phyloP scores from a whole-genome alignment of 192 early-diverging fungal genomes.

The Backusella luteola region DNA sequence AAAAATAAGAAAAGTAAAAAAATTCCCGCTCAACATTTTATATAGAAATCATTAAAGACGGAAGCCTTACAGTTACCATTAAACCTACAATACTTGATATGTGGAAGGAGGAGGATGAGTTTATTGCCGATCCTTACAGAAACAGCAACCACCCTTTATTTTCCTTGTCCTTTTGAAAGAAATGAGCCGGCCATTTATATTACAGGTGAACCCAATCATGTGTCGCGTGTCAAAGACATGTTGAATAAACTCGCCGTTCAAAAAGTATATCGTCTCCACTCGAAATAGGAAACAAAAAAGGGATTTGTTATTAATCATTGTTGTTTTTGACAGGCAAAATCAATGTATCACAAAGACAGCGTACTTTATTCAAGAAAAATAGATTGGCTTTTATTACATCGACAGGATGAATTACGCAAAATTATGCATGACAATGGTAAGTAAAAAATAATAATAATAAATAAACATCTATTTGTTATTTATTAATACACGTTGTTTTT shows the following conservation, averaged over 20 bases:
- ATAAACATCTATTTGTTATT: background rate
- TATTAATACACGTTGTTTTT: too few species aligned
- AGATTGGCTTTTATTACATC: constrained; percentile 74
- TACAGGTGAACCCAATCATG: constrained; percentile 54
- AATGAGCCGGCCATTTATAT: constrained; percentile 58
- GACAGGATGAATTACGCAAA: constrained; percentile 58
- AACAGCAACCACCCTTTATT: constrained; percentile 68
- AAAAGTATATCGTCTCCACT: constrained; percentile 35
- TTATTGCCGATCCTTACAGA: constrained; percentile 70
- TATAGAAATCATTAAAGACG: constrained; percentile 43
- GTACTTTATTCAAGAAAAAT: constrained; percentile 61
- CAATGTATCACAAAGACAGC: constrained; percentile 39
- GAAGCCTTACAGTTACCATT: constrained; percentile 41
- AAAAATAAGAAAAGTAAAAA: too few species aligned
- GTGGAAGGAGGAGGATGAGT: constrained; percentile 59
- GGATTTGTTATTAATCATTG: constrained; percentile 15
- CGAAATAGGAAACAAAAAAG: background rate
- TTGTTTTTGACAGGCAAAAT: constrained; percentile 39
- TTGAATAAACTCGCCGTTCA: constrained; percentile 41
- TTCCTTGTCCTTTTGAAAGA: constrained; percentile 60
- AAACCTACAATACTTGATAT: constrained; percentile 68
- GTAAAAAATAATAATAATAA: background rate
- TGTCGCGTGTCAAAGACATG: constrained; percentile 53
- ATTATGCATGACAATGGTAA: constrained; percentile 81
- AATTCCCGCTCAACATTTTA: constrained; percentile 3